phyloP scores from a whole-genome alignment of 2,329 filamentous ascomycete genomes.

The Trichoderma aggressivum region DNA sequence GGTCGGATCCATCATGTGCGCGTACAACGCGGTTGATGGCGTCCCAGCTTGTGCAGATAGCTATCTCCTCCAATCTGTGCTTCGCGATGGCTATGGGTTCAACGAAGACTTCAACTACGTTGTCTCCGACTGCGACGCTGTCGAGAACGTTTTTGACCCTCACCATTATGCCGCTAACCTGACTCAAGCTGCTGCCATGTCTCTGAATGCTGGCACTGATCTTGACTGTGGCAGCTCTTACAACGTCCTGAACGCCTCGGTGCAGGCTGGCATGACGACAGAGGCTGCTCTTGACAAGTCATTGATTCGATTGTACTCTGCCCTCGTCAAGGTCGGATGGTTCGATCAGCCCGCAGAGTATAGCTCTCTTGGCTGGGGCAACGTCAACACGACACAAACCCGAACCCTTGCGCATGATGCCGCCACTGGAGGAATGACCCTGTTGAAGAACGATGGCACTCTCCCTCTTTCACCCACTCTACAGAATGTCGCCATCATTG shows the following conservation, averaged over 20 bases:
- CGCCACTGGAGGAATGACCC: slow-evolving; percentile 43
- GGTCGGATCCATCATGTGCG: slow-evolving; percentile 59
- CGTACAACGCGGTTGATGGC: slow-evolving; percentile 64
- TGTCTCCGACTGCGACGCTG: slow-evolving; percentile 62
- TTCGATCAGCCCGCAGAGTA: slow-evolving; percentile 53
- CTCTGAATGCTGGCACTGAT: slow-evolving; percentile 34
- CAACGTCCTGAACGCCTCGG: slow-evolving; percentile 31
- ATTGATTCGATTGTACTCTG: slow-evolving; percentile 47
- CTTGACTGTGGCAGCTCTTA: slow-evolving; percentile 23
- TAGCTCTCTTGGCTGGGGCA: slow-evolving; percentile 49
- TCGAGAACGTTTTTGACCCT: slow-evolving; percentile 52
- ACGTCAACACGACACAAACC: slow-evolving; percentile 54
- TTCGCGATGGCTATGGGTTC: slow-evolving; percentile 65
- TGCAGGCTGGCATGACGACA: slow-evolving; percentile 42
- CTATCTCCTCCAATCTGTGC: slow-evolving; percentile 59
- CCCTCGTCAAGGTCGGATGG: slow-evolving; percentile 54
- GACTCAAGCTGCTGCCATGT: slow-evolving; percentile 34
- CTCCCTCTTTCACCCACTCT: slow-evolving; percentile 41
- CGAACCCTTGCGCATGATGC: slow-evolving; percentile 56
- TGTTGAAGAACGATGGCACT: slow-evolving; percentile 53
- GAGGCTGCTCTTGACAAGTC: slow-evolving; percentile 17
- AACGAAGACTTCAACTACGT: slow-evolving; percentile 59
- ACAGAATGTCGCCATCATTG: slow-evolving; percentile 29
- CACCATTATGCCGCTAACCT: slow-evolving; percentile 39
- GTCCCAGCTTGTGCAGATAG: slow-evolving; percentile 60